Conservation (phyloP, 306 rosid species). For the Crataegus laevigata region DNA sequence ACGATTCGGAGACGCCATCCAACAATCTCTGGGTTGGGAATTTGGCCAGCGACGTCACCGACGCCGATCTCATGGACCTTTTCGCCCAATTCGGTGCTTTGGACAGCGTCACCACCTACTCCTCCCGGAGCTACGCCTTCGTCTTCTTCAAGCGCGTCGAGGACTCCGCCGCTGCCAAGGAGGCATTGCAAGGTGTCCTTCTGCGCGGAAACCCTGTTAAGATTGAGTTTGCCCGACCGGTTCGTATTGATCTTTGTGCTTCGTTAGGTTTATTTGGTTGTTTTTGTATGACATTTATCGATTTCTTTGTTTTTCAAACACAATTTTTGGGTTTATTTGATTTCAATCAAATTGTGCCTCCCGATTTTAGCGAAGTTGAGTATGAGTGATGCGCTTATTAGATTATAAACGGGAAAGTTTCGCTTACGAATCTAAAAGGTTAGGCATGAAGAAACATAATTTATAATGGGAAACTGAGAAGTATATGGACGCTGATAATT, state of each 20-base stretch:
- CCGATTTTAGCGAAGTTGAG: not conserved
- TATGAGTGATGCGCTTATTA: not conserved
- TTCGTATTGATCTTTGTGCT: constrained; percentile 61
- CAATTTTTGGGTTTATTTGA: not conserved
- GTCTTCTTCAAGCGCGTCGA: constrained; percentile 71
- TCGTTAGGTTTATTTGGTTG: constrained; percentile 26
- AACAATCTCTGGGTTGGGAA: constrained; percentile 95
- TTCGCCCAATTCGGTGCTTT: constrained; percentile 78
- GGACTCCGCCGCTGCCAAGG: constrained; percentile 90
- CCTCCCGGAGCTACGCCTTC: constrained; percentile 80
- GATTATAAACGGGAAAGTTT: not conserved
- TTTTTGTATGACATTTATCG: constrained; percentile 13
- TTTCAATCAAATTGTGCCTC: not conserved
- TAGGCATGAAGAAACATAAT: not conserved
- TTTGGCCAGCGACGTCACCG: constrained; percentile 63
- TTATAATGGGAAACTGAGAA: not conserved
- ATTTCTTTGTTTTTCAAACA: not conserved
- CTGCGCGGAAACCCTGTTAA: constrained; percentile 58
- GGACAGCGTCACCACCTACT: constrained; percentile 75
- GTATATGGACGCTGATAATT: not conserved
- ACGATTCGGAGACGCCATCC: constrained; percentile 45
- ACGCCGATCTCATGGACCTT: constrained; percentile 67
- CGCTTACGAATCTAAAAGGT: not conserved
- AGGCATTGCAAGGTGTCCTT: constrained; percentile 55
- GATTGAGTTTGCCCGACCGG: constrained; percentile 97